phyloP scores from a whole-genome alignment of 495 filamentous ascomycete genomes.

The Letharia columbiana region DNA sequence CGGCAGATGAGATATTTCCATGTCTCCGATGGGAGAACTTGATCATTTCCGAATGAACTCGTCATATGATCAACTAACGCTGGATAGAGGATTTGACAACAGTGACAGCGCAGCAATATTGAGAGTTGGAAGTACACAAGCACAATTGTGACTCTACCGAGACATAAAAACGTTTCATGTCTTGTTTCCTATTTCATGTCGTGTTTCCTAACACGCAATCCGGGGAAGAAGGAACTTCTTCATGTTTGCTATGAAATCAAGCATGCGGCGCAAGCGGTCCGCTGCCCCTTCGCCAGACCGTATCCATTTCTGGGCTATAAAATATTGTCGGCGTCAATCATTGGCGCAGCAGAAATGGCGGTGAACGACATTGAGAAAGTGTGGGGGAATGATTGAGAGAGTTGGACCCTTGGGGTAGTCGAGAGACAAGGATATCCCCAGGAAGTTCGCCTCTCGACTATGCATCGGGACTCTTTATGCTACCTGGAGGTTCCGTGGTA shows the following conservation, averaged over 20 bases:
- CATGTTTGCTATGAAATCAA: neutral
- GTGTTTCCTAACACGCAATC: neutral
- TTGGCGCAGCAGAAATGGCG: slow-evolving; percentile 6
- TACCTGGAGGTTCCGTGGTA: too few species aligned
- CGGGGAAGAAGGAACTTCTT: neutral
- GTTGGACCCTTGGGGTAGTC: neutral
- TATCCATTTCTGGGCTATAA: neutral
- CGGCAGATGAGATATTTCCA: neutral
- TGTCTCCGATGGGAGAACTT: neutral
- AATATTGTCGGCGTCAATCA: neutral
- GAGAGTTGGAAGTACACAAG: neutral
- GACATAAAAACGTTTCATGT: neutral
- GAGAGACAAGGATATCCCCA: neutral
- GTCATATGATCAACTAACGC: neutral
- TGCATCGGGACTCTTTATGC: neutral
- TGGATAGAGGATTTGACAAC: neutral
- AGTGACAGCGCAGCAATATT: neutral
- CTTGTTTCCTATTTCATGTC: too few species aligned
- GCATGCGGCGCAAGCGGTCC: neutral
- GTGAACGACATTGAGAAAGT: neutral
- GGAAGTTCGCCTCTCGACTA: neutral
- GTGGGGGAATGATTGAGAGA: neutral
- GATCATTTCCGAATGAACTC: neutral
- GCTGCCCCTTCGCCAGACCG: neutral
- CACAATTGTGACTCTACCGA: neutral